Conservation (phyloP, 768 basidiomycete species). For the Zangia roseola region DNA sequence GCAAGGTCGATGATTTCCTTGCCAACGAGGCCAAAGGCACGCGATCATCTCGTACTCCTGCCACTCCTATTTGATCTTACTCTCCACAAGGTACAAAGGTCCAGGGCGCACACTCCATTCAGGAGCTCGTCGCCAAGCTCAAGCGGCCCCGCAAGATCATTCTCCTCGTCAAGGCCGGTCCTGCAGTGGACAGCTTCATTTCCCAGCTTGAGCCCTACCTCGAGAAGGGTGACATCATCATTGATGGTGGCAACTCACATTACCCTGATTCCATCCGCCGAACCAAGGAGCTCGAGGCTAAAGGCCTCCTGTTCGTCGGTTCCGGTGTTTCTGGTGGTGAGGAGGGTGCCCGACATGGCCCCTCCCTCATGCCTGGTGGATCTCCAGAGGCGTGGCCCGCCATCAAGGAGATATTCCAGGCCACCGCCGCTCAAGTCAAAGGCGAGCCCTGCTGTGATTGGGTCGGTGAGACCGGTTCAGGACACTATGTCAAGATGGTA, state of each 20-base stretch:
- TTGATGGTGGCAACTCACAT: slow-evolving; percentile 99
- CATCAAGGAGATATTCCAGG: slow-evolving; percentile 99
- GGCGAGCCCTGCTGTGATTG: slow-evolving; percentile 99
- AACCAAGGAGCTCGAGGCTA: slow-evolving; percentile 85
- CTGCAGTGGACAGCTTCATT: slow-evolving; percentile 96
- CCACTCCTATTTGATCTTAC: slow-evolving; percentile 19
- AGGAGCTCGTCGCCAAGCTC: slow-evolving; percentile 90
- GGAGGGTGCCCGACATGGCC: slow-evolving; percentile 96
- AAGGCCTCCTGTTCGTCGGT: slow-evolving; percentile 96
- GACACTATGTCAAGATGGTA: slow-evolving; percentile 99
- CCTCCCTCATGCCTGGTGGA: slow-evolving; percentile 99
- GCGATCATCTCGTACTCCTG: slow-evolving; percentile 31
- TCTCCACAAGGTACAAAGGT: slow-evolving; percentile 78
- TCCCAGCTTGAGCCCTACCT: slow-evolving; percentile 83
- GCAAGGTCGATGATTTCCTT: slow-evolving; percentile 95
- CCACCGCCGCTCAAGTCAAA: slow-evolving; percentile 90
- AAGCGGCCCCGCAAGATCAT: slow-evolving; percentile 96
- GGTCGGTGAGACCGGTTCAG: slow-evolving; percentile 95
- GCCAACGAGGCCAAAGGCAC: slow-evolving; percentile 96
- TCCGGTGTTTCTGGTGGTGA: slow-evolving; percentile 99
- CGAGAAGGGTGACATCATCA: slow-evolving; percentile 96
- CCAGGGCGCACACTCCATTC: slow-evolving; percentile 89
- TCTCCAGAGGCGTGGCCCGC: slow-evolving; percentile 90
- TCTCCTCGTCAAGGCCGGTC: slow-evolving; percentile 97
- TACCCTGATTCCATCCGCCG: slow-evolving; percentile 98